Conservation (phyloP, 169 alveolate species). For the Plasmodium coatneyi region DNA sequence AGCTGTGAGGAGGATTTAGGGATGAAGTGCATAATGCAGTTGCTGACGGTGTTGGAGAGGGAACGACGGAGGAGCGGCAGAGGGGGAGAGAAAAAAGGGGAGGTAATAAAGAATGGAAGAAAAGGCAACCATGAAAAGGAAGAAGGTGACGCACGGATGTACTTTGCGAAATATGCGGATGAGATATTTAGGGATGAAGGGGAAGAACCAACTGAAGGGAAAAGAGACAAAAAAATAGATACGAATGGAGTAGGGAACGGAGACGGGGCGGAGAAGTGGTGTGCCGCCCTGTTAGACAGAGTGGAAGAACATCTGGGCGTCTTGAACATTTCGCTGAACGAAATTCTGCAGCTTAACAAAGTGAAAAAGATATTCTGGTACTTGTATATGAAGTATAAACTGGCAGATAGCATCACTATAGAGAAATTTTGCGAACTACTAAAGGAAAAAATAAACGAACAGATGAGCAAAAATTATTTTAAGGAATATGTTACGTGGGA, state of each 20-base stretch:
- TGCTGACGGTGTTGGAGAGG: conserved; percentile 26
- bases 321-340: conserved; percentile 25
- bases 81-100: not conserved
- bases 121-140: not conserved
- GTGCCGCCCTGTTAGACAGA: not conserved
- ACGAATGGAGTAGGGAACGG: not conserved
- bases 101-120: not conserved
- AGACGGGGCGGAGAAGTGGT: not conserved
- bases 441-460: conserved; percentile 46
- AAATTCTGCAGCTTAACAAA: conserved; percentile 28
- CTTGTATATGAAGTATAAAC: conserved; percentile 34
- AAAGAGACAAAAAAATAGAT: not conserved
- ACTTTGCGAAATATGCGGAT: not conserved
- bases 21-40: conserved; percentile 8
- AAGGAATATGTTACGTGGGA: conserved; percentile 53
- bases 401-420: not conserved
- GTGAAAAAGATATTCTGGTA: conserved; percentile 62
- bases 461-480: conserved; percentile 34
- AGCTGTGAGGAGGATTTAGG: conserved; percentile 19
- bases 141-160: not conserved
- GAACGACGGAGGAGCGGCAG: not conserved
- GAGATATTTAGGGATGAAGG: not conserved
- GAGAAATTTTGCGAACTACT: conserved; percentile 40
- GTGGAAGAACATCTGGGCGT: conserved; percentile 10
- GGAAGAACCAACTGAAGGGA: not conserved